These are phyloP conservation scores for Xanthoconium purpureum DNA, from an alignment of 768 basidiomycete genomes.

Conservation along the genomic window DNA sequence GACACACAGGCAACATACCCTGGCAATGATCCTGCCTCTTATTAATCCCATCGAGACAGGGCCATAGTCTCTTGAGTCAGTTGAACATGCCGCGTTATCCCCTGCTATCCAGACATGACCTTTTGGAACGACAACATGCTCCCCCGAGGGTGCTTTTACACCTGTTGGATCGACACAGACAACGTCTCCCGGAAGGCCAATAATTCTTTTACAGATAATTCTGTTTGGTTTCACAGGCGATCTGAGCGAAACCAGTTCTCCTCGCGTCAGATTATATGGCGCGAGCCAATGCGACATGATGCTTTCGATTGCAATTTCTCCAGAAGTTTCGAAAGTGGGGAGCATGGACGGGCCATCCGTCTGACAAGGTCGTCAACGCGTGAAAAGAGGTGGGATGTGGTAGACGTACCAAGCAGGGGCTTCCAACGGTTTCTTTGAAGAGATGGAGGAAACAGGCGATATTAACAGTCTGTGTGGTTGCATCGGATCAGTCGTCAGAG, in stretches of 20 bases:
- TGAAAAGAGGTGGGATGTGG: background rate
- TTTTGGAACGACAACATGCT: conserved; percentile 75
- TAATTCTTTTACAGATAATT: conserved; percentile 82
- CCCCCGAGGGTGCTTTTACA: conserved; percentile 54
- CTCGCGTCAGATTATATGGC: conserved; percentile 54
- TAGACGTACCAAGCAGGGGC: conserved; percentile 47
- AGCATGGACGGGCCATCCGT: conserved; percentile 78
- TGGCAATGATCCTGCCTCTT: conserved; percentile 61
- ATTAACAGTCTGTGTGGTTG: conserved; percentile 49
- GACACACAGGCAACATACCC: conserved; percentile 41
- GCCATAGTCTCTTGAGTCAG: conserved; percentile 90
- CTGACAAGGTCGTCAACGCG: conserved; percentile 34
- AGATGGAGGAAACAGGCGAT: conserved; percentile 57
- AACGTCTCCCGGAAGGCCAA: conserved; percentile 87
- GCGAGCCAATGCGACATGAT: conserved; percentile 51
- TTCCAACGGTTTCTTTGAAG: conserved; percentile 58
- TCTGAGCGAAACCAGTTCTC: conserved; percentile 70
- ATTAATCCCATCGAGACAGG: conserved; percentile 83
- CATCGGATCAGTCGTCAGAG: background rate
- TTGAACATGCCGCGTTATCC: conserved; percentile 80
- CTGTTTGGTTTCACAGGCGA: conserved; percentile 68
- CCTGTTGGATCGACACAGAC: conserved; percentile 88
- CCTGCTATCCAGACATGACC: conserved; percentile 91
- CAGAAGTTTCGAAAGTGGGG: conserved; percentile 59
- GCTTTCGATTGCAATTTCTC: conserved; percentile 65